These are phyloP conservation scores for Acanthamoeba culbertsoni DNA, from an alignment of 208 protist species.

Conservation along the genomic window DNA sequence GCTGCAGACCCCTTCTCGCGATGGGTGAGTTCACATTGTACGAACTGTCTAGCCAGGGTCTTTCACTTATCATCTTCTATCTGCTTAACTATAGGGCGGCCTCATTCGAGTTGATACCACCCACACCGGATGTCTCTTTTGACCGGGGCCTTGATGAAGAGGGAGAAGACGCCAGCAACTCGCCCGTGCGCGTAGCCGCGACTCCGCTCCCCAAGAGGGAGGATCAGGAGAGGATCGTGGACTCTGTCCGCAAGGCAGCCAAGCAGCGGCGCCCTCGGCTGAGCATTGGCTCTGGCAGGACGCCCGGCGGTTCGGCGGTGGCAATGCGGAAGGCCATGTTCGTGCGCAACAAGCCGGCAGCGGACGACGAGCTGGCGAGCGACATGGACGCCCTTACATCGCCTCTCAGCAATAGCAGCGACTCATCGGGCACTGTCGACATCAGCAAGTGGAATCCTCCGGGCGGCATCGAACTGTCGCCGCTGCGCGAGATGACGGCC, in stretches of 20 bases:
- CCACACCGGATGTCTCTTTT: background rate
- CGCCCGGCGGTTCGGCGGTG: background rate
- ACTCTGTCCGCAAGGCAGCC: background rate
- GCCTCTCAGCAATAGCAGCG: background rate
- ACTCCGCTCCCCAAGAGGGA: background rate
- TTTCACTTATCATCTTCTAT: background rate
- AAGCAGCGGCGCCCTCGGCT: background rate
- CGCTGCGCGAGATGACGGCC: constrained; percentile 31
- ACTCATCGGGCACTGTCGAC: background rate
- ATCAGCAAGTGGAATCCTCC: background rate
- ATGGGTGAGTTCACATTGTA: too few species aligned
- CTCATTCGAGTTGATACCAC: background rate
- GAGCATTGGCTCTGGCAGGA: background rate
- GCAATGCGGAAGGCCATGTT: background rate
- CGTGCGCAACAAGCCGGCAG: background rate
- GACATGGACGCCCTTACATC: background rate
- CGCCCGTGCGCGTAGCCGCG: background rate
- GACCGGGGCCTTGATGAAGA: background rate
- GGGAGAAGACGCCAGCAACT: background rate
- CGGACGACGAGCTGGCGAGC: background rate
- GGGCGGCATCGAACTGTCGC: background rate
- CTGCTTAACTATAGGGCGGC: background rate
- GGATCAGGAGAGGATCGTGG: background rate
- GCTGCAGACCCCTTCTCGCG: background rate
- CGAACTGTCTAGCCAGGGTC: background rate